Base-by-base conservation (phyloP, 306 rosid genomes). In the Quercus rubra region DNA sequence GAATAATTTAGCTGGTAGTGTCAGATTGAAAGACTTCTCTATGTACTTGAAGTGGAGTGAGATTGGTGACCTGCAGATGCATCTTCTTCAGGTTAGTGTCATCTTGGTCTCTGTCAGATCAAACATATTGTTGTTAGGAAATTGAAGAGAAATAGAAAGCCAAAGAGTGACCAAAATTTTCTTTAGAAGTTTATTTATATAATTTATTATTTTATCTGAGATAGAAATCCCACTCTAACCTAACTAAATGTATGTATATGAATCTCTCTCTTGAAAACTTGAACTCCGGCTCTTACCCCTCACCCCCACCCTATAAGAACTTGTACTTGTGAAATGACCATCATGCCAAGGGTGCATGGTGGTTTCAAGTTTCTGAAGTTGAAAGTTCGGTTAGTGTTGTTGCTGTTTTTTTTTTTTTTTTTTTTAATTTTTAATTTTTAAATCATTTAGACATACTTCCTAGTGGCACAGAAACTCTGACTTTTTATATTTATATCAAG, bases 11-110 rank as follows among this genome's bases (percentile, higher is more conserved):
- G 78, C 84, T 55, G 94, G 94, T 21, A 81, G 74, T 51, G 84
- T 92, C 59, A 80, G 19, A 72, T 75, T 94, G 86, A 76, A 86
- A 76, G 66, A 75, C 55, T 86, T 91, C 75, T 66, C 87, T 4
- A 41, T 90, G 75, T 54, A 79, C 80, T 77, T 94, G 89, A 91
- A 91, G 77, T 94, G 97, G 98, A 94, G 97, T 89, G 89, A 86
- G 83, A 87, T 94, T 56, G 98, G 97, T n/a, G 77, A 76, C 59
- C 55, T 94, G 51, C 93, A 70, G 80, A 77, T 91, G 68, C 62
- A 1, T 83, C 90, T 92, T n/a, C 62, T 92, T 79, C 85, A 92
- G 97, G 97, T 94, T 64, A 18, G 64, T 10, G 20, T 15, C 54
- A n/a, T 51, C 28, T 23, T 23, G 9, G 28, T 27, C 70, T 61